Evolutionary conservation across 805 yeast genomes (phyloP).

Genomic region (Kluyveromyces wickerhamii): DNA sequence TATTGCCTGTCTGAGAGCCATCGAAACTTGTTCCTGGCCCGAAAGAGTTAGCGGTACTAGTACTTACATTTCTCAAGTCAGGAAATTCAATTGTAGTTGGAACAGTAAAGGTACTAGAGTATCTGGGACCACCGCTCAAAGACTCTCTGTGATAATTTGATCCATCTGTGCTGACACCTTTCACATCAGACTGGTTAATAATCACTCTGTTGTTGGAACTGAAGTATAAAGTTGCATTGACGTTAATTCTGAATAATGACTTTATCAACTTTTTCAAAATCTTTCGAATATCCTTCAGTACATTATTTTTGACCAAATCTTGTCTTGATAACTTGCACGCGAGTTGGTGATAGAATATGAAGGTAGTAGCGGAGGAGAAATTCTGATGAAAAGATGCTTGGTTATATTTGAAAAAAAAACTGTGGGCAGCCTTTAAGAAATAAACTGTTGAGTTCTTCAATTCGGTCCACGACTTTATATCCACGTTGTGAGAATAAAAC

Average conservation of each 20-base stretch:
- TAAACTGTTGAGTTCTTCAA: constrained; percentile 41
- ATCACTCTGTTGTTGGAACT: constrained; percentile 16
- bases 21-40: neutral
- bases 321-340: constrained; percentile 47
- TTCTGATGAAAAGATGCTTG: constrained; percentile 46
- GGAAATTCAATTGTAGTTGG: constrained; percentile 2
- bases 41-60: constrained; percentile 20
- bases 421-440: constrained; percentile 41
- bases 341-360: constrained; percentile 45
- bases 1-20: neutral
- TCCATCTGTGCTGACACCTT: constrained; percentile 1
- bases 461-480: constrained; percentile 53
- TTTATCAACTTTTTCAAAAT: constrained; percentile 45
- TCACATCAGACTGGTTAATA: constrained; percentile 1
- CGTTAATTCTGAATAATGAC: constrained; percentile 53
- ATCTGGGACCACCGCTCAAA: constrained; percentile 3
- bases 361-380: constrained; percentile 44
- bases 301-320: constrained; percentile 41
- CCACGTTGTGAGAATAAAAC: constrained; percentile 54
- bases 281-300: constrained; percentile 40
- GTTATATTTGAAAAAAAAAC: constrained; percentile 43
- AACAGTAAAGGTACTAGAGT: neutral
- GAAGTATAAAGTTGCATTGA: constrained; percentile 57
- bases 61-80: constrained; percentile 9
- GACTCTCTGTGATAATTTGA: neutral